Conservation (phyloP, 148 eudicot species). For the Rhododendron vialii region DNA sequence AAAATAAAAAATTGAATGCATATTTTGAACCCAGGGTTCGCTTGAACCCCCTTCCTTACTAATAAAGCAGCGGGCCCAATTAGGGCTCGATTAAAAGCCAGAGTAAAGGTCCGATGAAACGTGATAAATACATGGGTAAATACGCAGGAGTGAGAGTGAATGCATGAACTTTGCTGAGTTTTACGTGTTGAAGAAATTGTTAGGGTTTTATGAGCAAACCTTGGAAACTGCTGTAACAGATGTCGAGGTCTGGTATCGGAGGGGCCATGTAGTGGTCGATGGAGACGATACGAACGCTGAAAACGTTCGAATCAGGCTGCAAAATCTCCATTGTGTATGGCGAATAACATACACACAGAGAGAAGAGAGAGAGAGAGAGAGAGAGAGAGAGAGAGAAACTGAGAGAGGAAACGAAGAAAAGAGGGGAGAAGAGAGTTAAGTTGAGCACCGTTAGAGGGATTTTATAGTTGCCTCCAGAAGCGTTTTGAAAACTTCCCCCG, state of each 20-base stretch:
- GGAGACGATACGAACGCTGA: constrained; percentile 81
- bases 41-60: background rate
- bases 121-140: background rate
- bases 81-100: background rate
- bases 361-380: background rate
- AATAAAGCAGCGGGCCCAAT: background rate
- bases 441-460: background rate
- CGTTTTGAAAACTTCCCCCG: background rate
- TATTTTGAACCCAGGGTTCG: background rate
- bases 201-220: constrained; percentile 29
- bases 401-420: background rate
- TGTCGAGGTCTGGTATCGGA: constrained; percentile 63
- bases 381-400: background rate
- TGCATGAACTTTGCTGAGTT: background rate
- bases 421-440: background rate
- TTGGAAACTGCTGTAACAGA: constrained; percentile 69
- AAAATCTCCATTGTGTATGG: constrained; percentile 29
- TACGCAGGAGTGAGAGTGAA: background rate
- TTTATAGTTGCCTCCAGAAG: background rate
- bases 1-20: background rate
- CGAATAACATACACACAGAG: background rate
- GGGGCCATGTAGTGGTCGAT: constrained; percentile 81
- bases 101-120: background rate
- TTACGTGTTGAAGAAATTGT: background rate
- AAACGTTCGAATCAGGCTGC: constrained; percentile 35